phyloP scores from a whole-genome alignment of 2,329 filamentous ascomycete species.

The Fusarium subtropicale region DNA sequence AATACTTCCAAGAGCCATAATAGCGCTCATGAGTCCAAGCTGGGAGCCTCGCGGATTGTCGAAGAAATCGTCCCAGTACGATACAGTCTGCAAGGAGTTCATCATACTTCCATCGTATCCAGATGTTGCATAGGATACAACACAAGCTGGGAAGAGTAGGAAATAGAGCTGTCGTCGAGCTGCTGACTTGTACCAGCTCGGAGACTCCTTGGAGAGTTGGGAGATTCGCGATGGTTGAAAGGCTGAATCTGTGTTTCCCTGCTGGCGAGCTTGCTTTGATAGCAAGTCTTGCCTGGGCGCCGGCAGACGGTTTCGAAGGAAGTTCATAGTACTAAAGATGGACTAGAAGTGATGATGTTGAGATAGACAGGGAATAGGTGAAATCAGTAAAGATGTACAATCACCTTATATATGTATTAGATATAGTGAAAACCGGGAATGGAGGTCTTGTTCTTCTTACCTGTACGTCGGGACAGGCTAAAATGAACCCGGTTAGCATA shows the following conservation, averaged over 20 bases:
- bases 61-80: conserved; percentile 57
- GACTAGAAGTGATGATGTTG: rapidly evolving
- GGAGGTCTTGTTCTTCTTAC: neutral
- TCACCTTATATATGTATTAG: conserved; percentile 5
- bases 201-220: conserved; percentile 44
- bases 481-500: neutral
- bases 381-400: neutral
- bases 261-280: conserved; percentile 27
- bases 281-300: conserved; percentile 17
- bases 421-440: neutral
- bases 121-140: conserved; percentile 54
- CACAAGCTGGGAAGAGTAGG: conserved; percentile 50
- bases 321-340: neutral
- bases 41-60: conserved; percentile 49
- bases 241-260: conserved; percentile 19
- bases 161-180: conserved; percentile 49
- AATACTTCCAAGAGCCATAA: conserved; percentile 62
- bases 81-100: conserved; percentile 60
- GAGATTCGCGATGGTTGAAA: conserved; percentile 48
- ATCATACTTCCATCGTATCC: conserved; percentile 61
- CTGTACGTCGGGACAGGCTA: neutral
- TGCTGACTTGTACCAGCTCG: conserved; percentile 49
- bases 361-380: neutral
- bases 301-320: conserved; percentile 11
- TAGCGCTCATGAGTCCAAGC: conserved; percentile 53